Evolutionary conservation across 1,284 basidiomycete genomes (phyloP).

Genomic region (Tilletiopsis washingtonensis): DNA sequence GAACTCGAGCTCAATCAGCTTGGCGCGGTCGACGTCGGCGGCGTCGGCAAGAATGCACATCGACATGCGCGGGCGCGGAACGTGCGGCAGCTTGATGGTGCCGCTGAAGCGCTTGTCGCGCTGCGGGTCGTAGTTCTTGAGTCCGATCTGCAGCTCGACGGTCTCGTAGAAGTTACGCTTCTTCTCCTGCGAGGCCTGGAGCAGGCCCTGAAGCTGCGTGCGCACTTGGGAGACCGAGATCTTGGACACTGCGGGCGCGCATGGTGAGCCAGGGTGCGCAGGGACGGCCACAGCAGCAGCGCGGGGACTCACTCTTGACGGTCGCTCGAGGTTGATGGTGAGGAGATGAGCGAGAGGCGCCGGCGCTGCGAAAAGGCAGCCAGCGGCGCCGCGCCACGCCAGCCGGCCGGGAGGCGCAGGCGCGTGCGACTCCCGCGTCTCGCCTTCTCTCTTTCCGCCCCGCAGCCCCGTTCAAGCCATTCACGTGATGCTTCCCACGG

Average conservation of each 20-base stretch:
- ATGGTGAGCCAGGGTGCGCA: too few species aligned
- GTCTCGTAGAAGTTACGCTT: slow-evolving; percentile 47
- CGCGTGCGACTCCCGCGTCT: too few species aligned
- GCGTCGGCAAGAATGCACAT: slow-evolving; percentile 99
- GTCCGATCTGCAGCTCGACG: slow-evolving; percentile 48
- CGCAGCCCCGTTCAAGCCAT: too few species aligned
- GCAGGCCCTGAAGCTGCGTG: slow-evolving; percentile 39
- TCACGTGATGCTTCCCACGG: too few species aligned
- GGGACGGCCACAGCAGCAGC: too few species aligned
- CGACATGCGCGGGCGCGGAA: slow-evolving; percentile 97
- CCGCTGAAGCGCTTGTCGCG: slow-evolving; percentile 49
- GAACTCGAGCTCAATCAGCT: slow-evolving; percentile 88
- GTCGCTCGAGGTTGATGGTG: too few species aligned
- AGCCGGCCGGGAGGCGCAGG: too few species aligned
- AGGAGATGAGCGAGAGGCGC: too few species aligned
- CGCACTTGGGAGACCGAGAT: slow-evolving; percentile 45
- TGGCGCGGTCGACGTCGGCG: slow-evolving; percentile 95
- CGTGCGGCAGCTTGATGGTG: slow-evolving; percentile 70
- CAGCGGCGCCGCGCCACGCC: too few species aligned
- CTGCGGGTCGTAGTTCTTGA: slow-evolving; percentile 48
- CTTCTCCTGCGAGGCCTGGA: slow-evolving; percentile 45
- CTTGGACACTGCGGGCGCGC: slow-evolving; percentile 25
- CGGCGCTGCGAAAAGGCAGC: too few species aligned
- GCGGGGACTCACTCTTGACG: too few species aligned
- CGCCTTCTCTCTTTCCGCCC: too few species aligned